A percentile compares a stretch with the other conserved stretches of the same genome.
These are phyloP conservation scores for Pseudotsuga menziesii DNA, from an alignment of 75 land plant species.

Conservation along the genomic window DNA sequence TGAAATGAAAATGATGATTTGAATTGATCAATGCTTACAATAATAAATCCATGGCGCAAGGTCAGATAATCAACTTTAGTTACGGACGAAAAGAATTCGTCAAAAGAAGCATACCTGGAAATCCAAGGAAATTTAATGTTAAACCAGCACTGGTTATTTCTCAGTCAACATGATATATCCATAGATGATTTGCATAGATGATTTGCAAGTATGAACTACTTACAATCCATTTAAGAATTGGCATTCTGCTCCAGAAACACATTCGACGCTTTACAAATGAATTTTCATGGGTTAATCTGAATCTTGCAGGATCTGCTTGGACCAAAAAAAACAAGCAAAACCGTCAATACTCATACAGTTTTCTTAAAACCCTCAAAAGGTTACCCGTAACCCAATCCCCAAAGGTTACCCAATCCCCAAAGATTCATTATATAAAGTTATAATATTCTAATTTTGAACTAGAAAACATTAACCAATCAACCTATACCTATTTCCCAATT, in stretches of 20 bases:
- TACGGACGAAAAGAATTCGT: conserved; percentile 53
- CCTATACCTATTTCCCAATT: too few relatives aligned
- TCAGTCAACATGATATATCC: background rate
- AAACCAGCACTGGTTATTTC: background rate
- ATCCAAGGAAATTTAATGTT: background rate
- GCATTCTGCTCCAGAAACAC: conserved; percentile 12
- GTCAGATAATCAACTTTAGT: conserved; percentile 53
- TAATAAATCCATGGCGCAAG: conserved; percentile 54
- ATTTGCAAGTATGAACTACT: conserved; percentile 14
- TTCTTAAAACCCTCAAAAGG: too few relatives aligned
- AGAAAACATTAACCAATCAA: too few relatives aligned
- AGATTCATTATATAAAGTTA: too few relatives aligned
- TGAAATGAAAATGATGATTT: background rate
- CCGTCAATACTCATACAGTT: too few relatives aligned
- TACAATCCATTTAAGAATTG: conserved; percentile 27
- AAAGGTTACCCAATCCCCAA: too few relatives aligned
- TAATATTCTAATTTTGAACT: too few relatives aligned
- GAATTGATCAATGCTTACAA: conserved; percentile 6
- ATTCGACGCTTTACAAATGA: conserved; percentile 31
- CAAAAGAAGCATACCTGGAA: conserved; percentile 58
- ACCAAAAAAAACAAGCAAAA: conserved; percentile 1
- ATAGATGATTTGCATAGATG: background rate
- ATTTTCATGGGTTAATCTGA: conserved; percentile 26
- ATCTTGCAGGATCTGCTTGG: conserved; percentile 26
- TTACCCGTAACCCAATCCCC: too few relatives aligned